phyloP scores from a whole-genome alignment of 331 rosid species.

The Rosa hybrid region DNA sequence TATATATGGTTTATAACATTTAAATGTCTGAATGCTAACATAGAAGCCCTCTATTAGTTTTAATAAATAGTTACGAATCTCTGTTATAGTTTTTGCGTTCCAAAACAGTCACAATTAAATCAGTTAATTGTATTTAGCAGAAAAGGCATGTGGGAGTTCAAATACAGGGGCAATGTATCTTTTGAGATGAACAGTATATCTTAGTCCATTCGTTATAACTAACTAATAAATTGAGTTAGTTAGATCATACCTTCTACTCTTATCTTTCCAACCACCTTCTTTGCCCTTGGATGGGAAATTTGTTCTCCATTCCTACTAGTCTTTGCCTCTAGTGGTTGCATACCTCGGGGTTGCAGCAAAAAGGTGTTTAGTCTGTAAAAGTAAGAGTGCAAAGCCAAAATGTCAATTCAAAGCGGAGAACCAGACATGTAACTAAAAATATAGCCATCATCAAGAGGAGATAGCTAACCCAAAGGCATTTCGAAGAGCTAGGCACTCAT shows the following conservation, averaged over 20 bases:
- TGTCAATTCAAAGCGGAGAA: constrained; percentile 19
- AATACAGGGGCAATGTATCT: background rate
- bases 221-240: background rate
- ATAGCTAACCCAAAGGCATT: constrained; percentile 85
- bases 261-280: constrained; percentile 81
- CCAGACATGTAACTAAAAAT: constrained; percentile 17
- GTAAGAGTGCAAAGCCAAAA: constrained; percentile 19
- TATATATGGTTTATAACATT: background rate
- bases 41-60: background rate
- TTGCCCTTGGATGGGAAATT: constrained; percentile 50
- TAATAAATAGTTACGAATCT: background rate
- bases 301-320: constrained; percentile 58
- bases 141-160: background rate
- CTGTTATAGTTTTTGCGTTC: background rate
- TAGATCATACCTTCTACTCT: constrained; percentile 81
- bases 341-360: constrained; percentile 74
- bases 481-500: constrained; percentile 78
- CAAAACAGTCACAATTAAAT: background rate
- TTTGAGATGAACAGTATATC: background rate
- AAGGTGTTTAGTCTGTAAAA: constrained; percentile 66
- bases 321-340: constrained; percentile 54
- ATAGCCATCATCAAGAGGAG: constrained; percentile 13
- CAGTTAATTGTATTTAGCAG: background rate
- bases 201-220: background rate
- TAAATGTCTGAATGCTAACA: background rate